Percentiles rank a stretch among this genome's conserved stretches.
These are phyloP conservation scores for Tremellales sp. DNA, from an alignment of 1,284 basidiomycete species.

Conservation along the genomic window DNA sequence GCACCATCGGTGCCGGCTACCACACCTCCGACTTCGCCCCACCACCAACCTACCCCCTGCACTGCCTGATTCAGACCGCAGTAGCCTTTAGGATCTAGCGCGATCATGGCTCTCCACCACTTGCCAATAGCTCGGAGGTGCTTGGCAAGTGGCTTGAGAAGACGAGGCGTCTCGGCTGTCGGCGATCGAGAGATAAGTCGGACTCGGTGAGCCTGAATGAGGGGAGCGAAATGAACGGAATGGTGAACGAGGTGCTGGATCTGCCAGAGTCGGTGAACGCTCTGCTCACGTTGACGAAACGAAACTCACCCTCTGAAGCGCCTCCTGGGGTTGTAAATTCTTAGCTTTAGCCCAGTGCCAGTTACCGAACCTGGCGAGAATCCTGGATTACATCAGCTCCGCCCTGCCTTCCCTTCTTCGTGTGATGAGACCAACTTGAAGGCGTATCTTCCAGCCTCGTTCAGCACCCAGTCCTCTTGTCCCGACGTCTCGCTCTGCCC, in stretches of 20 bases:
- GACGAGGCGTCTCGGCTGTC: conserved; percentile 19
- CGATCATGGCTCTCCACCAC: conserved; percentile 46
- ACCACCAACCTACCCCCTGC: conserved; percentile 48
- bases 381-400: conserved; percentile 24
- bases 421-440: conserved; percentile 44
- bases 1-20: conserved; percentile 41
- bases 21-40: conserved; percentile 46
- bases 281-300: background rate
- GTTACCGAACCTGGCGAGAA: conserved; percentile 38
- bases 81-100: conserved; percentile 44
- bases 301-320: conserved; percentile 29
- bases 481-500: conserved; percentile 25
- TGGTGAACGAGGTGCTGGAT: conserved; percentile 35
- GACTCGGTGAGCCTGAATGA: conserved; percentile 40
- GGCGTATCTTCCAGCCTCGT: conserved; percentile 45
- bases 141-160: conserved; percentile 36
- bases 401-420: too few relatives aligned
- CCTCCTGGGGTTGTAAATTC: conserved; percentile 31
- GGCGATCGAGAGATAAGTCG: conserved; percentile 22
- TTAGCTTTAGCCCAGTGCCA: conserved; percentile 46
- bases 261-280: conserved; percentile 26
- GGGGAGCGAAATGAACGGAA: conserved; percentile 38
- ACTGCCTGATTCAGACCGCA: conserved; percentile 39
- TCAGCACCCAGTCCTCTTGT: conserved; percentile 36
- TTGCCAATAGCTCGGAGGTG: conserved; percentile 46